Evolutionary conservation across 768 basidiomycete species (phyloP), one percentile per base, ranked within the genome.

Genomic region (Psilocybe subaeruginosa): DNA sequence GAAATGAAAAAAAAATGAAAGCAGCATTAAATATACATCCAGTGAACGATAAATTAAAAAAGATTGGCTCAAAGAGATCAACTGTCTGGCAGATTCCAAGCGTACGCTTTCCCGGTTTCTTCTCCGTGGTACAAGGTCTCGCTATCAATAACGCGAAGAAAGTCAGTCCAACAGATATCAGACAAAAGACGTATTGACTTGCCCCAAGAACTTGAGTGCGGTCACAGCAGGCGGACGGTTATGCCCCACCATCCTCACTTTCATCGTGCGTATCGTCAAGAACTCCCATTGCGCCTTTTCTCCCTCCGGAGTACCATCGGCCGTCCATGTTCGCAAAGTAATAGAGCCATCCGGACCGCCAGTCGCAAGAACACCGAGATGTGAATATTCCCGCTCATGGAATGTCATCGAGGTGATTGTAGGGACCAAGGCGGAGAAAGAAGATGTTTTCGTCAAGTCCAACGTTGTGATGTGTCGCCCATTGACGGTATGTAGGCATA

Each of bases 401-500:
- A 97, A 97, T 0, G 90, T 88, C 54, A 97, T 74, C 0, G 91
- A 88, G 0, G 89, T 90, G 56, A 96, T 88, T 3, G 77, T 77
- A 0, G 85, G 83, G 2, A 80, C 80, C 16, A 83, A 75, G 5
- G 75, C 56, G 1, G 80, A 79, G 41, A 79, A 79, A 3, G 77
- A 73, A 19, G 81, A 72, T 23, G 79, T 74, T 3, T 71, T 74
- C 3, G 80, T 78, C 1, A 93, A 77, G 63, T 93, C 89, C 35
- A 94, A 72, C 11, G 80, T 82, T 0, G 88, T 87, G 64, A 97
- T 92, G 0, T 84, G 87, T 16, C 90, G 83, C 0, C 85, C 95
- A 68, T 97, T 97, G 76, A 97, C 82, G 0, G 93, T 97, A 73
- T 95, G 93, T 14, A 96, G 74, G 71, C 86, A 90, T 14, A 97